Base-by-base conservation (phyloP, 371 early-diverging fungal species). In the Rhizopus arrhizus region DNA sequence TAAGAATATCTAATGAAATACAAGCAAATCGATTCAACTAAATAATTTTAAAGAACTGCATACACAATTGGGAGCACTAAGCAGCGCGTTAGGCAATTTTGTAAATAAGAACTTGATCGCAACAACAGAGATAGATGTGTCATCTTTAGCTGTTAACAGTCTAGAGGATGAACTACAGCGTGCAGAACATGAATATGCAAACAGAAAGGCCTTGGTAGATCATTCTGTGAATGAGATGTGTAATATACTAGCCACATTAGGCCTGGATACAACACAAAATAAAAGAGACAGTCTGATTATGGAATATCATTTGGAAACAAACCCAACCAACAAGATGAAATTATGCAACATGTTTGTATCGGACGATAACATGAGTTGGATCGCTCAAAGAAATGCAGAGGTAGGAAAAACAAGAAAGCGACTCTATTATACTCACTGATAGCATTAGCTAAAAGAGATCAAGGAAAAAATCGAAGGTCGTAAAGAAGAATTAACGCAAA, bases 81-180 rank as follows among this genome's bases (percentile, higher is more conserved):
- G 59, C 41, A 8, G 50, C 2, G 41, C 63, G 5, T 49, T 74
- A 31, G 66, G 61, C 3, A 62, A 61, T 11, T 74, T 70, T 60
- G 75, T 73, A 1, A 61, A 74, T 29, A 68, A 56, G 8, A 65
- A 62, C 16, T 50, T 68, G 42, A 49, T 77, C 29, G 49, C 46
- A 29, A 45, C 58, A 2, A 56, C 53, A n/a, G 66, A 73, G 4
- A 57, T 70, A 8, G 75, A 80, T 43, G 80, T 80, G 6, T 80
- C 80, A 5, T 42, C 65, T 22, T 42, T 68, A 11, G 68, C 77
- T 1, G 64, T 77, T 0, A 61, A 69, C 28, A 67, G 68, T 0
- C 33, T 80, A 34, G 77, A 80, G 43, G 73, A 77, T 13, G 80
- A 77, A 61, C 64, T 75, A 22, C 10, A 56, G 48, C 73, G 73